Base-by-base conservation (phyloP, 495 filamentous ascomycete genomes). In the Penicillium canariense region DNA sequence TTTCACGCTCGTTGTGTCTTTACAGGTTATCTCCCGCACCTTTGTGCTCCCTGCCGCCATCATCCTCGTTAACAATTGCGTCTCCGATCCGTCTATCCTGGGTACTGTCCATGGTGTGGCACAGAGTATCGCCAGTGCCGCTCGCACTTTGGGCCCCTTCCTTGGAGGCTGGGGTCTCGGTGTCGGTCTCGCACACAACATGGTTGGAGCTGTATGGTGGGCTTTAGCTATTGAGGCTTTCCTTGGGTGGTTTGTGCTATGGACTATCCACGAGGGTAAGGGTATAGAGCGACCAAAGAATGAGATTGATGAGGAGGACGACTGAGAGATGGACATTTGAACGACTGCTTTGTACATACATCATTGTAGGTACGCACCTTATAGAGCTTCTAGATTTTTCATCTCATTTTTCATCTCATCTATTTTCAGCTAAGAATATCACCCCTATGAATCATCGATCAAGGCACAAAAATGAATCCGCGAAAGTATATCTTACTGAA, bases 191-290 rank as follows among this genome's bases (percentile, higher is more conserved):
- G 73, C 81, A 23, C 68, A 78, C n/a, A 87, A 87, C 0, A 70
- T 86, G 9, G 77, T 91, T 4, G 88, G 88, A 0, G 65, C 78
- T 10, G 83, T 87, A 15, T 92, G 86, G 85, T 92, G 88, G 88
- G 70, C 55, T 11, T 56, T 86, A 55, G 82, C 74, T 54, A 69
- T 69, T 38, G 74, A 84, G 36, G 74, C 83, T 0, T 49, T 77
- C 3, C 31, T 79, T 3, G 84, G 83, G 0, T 76, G 74, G 63
- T 55, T 78, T 46, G 74, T 78, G 25, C 68, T 78, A 10, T 74
- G 74, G 74, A 72, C 67, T 47, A 75, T 86, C 17, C 69, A 71
- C 43, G 84, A 86, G 49, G 84, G 82, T 0, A 72, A 68, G 35
- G 78, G 77, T 2, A 75, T 76, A 27, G 66, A 75, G 40, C 59